Evolutionary conservation across 345 rosid genomes (phyloP).

Genomic region (Conringia planisiliqua): DNA sequence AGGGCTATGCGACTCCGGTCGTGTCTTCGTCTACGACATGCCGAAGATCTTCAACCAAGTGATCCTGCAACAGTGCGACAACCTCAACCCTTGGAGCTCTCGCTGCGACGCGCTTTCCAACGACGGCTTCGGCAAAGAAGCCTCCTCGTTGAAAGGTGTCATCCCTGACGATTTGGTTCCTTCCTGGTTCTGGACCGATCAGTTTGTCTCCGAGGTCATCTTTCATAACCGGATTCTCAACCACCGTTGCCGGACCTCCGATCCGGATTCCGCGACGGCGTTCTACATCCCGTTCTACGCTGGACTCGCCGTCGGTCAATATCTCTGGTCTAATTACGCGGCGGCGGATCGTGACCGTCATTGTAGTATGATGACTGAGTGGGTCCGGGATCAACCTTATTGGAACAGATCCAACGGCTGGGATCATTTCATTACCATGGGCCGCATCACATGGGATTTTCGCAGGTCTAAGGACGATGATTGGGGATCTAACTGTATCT

Average conservation of each 20-base stretch:
- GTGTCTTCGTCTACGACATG: slow-evolving; percentile 71
- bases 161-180: slow-evolving; percentile 61
- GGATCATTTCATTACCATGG: slow-evolving; percentile 95
- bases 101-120: slow-evolving; percentile 68
- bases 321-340: slow-evolving; percentile 56
- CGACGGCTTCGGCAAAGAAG: slow-evolving; percentile 66
- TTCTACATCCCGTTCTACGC: slow-evolving; percentile 89
- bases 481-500: slow-evolving; percentile 93
- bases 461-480: slow-evolving; percentile 66
- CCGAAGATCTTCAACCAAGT: slow-evolving; percentile 72
- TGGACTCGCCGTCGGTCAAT: slow-evolving; percentile 89
- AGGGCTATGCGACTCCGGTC: slow-evolving; percentile 47
- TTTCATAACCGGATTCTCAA: slow-evolving; percentile 75
- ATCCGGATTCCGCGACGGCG: slow-evolving; percentile 68
- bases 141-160: slow-evolving; percentile 45
- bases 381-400: slow-evolving; percentile 65
- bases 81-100: slow-evolving; percentile 87
- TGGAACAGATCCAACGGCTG: slow-evolving; percentile 75
- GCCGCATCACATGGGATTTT: slow-evolving; percentile 98
- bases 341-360: slow-evolving; percentile 70
- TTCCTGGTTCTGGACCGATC: slow-evolving; percentile 95
- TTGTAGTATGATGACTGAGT: slow-evolving; percentile 60
- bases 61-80: slow-evolving; percentile 56
- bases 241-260: slow-evolving; percentile 67
- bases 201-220: slow-evolving; percentile 76